Evolutionary conservation across 2,329 filamentous ascomycete genomes (phyloP), one percentile per base, ranked within the genome.

Genomic region (Aschersonia sp.): DNA sequence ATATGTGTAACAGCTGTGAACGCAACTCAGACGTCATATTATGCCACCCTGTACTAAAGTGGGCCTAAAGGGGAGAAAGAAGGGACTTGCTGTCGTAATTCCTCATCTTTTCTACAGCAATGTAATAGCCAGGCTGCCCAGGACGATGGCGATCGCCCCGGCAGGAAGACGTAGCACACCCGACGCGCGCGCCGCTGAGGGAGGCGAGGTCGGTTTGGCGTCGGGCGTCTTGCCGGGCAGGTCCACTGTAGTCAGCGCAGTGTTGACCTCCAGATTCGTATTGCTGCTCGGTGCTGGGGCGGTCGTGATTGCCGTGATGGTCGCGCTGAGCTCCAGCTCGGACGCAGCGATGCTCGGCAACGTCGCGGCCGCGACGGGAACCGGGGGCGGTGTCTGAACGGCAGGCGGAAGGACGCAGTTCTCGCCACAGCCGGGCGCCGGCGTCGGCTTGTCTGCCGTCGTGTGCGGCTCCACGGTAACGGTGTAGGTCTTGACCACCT

Each of bases 381-480:
- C 35, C n/a, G 49, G 43, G 32, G 45, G 45, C 31, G 35, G 40
- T 29, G 47, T 51, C 47, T 37, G 49, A 29, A 47, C 42, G n/a
- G 55, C 49, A 44, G 49, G 48, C 30, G 54, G 54, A 42, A 52
- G 45, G 32, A 49, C 40, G 46, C 49, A 53, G 39, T 49, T 35
- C 30, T 45, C 49, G 42, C 45, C 44, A 35, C 51, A 51, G 43
- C 52, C 54, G 40, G 53, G 54, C 47, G 48, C 45, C 4, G 58
- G 55, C 1, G 54, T 60, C 0, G 58, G 58, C 43, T 49, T 47
- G 39, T 55, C 51, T 11, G 50, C 48, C 37, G 56, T 53, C n/a
- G 53, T 52, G 35, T 57, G 55, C 14, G 59, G 57, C 8, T 50
- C 49, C 35, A 63, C 41, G 22, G 55, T 60, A 44, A 62, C 52